These are phyloP conservation scores for Brassica incana DNA, from an alignment of 345 rosid genomes.

Conservation along the genomic window DNA sequence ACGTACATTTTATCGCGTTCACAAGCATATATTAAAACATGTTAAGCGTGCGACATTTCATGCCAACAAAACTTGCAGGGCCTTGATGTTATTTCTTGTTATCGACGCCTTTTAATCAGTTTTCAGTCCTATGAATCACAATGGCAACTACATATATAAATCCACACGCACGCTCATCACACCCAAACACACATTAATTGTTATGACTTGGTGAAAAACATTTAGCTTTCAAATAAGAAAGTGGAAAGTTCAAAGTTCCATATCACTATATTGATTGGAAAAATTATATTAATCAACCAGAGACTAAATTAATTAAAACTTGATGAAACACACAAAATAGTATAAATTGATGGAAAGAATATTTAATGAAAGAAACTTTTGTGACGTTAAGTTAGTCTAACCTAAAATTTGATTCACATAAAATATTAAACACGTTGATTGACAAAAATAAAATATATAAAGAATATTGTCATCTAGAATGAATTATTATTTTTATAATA, in stretches of 20 bases:
- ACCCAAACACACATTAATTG: slow-evolving; percentile 13
- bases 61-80: background rate
- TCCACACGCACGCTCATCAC: slow-evolving; percentile 27
- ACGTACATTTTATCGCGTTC: background rate
- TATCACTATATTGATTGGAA: background rate
- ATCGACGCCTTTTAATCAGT: background rate
- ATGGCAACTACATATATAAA: background rate
- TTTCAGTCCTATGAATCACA: slow-evolving; percentile 7
- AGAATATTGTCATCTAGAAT: background rate
- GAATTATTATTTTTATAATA: background rate
- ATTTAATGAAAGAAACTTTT: background rate
- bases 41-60: background rate
- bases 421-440: background rate
- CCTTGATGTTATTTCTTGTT: background rate
- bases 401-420: background rate
- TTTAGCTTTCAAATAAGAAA: too few relatives aligned
- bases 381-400: background rate
- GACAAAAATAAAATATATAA: background rate
- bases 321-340: background rate
- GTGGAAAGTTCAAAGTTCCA: background rate
- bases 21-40: background rate
- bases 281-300: background rate
- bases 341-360: background rate
- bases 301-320: background rate
- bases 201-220: background rate